These are phyloP conservation scores for Diaporthe ampelina DNA, from an alignment of 2,329 filamentous ascomycete species.

Conservation along the genomic window DNA sequence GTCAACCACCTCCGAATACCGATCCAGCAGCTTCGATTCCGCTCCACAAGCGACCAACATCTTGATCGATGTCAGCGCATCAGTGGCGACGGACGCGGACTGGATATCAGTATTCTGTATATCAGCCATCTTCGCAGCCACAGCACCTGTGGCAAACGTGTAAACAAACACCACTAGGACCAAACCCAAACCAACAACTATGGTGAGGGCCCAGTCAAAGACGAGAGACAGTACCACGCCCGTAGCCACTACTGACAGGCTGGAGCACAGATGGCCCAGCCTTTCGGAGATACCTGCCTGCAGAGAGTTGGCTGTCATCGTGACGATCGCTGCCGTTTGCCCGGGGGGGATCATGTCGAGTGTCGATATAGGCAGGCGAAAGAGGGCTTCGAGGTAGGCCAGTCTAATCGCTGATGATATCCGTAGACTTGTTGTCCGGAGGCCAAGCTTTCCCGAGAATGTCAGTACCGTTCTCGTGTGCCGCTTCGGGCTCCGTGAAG, in stretches of 20 bases:
- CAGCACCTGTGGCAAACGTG: constrained; percentile 65
- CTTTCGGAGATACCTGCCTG: constrained; percentile 75
- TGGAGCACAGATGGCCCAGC: constrained; percentile 70
- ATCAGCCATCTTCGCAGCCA: constrained; percentile 64
- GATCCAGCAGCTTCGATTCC: constrained; percentile 65
- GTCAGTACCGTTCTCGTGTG: constrained; percentile 69
- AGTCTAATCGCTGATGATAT: constrained; percentile 72
- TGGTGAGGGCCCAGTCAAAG: constrained; percentile 70
- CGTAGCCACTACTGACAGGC: constrained; percentile 64
- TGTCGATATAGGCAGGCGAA: constrained; percentile 75
- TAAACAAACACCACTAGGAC: constrained; percentile 67
- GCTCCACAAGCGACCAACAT: constrained; percentile 75
- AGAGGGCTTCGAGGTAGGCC: constrained; percentile 73
- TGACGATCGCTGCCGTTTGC: constrained; percentile 72
- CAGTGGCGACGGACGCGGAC: constrained; percentile 70
- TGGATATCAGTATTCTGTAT: constrained; percentile 66
- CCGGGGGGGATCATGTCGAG: constrained; percentile 72
- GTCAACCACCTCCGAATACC: constrained; percentile 68
- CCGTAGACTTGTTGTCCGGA: constrained; percentile 71
- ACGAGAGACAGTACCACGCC: constrained; percentile 68
- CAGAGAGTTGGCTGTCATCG: constrained; percentile 72
- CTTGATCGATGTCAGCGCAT: constrained; percentile 55
- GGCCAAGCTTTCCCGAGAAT: constrained; percentile 61
- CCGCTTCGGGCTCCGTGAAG: constrained; percentile 51
- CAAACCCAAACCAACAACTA: constrained; percentile 70